Evolutionary conservation across 129 eudicot species (phyloP).

Genomic region (Tanacetum coccineum): DNA sequence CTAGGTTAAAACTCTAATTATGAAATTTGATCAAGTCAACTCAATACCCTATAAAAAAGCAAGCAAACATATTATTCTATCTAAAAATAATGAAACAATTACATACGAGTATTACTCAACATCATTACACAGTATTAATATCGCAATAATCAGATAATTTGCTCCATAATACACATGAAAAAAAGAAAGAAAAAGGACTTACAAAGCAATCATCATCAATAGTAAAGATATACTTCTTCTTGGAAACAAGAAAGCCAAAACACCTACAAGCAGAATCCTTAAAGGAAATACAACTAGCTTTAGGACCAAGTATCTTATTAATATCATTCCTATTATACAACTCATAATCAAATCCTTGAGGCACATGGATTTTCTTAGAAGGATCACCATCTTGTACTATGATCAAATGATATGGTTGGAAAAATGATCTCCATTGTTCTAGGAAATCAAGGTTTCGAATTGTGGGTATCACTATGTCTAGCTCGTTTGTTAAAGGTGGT

Average conservation of each 20-base stretch:
- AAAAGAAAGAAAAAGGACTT: constrained; percentile 15
- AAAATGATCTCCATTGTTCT: constrained; percentile 72
- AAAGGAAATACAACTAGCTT: constrained; percentile 68
- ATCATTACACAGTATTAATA: too few species aligned
- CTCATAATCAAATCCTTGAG: constrained; percentile 73
- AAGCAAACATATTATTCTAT: too few species aligned
- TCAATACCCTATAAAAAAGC: too few species aligned
- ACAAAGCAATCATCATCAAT: constrained; percentile 86
- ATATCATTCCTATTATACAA: constrained; percentile 70
- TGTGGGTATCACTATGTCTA: constrained; percentile 74
- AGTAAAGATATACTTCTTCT: constrained; percentile 75
- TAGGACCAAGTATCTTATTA: constrained; percentile 64
- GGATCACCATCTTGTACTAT: constrained; percentile 84
- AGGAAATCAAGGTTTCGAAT: constrained; percentile 72
- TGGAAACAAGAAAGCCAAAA: constrained; percentile 69
- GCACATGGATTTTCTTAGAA: constrained; percentile 44
- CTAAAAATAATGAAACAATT: too few species aligned
- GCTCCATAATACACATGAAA: too few species aligned
- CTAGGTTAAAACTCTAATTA: too few species aligned
- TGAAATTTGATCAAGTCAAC: too few species aligned
- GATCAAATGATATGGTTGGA: constrained; percentile 65
- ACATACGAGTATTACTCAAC: too few species aligned
- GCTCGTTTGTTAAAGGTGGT: constrained; percentile 47
- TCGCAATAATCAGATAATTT: too few species aligned
- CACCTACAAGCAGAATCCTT: constrained; percentile 86